Evolutionary conservation across 805 yeast genomes (phyloP).

Genomic region (Maudiozyma barnettii): DNA sequence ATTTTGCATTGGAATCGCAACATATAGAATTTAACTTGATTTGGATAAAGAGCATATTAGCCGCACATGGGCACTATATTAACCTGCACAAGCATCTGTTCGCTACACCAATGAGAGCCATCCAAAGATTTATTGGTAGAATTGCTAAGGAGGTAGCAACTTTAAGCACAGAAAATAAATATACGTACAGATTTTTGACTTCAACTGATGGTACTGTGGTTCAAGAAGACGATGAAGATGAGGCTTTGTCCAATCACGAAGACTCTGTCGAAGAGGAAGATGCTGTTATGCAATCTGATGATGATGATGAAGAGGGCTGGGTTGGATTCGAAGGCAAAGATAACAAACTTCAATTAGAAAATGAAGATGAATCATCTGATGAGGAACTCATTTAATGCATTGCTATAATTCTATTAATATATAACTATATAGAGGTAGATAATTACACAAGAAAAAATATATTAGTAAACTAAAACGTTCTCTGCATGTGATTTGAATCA

Average conservation of each 20-base stretch:
- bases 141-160: slow-evolving; percentile 64
- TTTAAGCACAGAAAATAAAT: slow-evolving; percentile 44
- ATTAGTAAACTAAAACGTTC: too few relatives aligned
- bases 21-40: slow-evolving; percentile 77
- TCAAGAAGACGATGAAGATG: slow-evolving; percentile 24
- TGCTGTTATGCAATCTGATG: slow-evolving; percentile 20
- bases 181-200: slow-evolving; percentile 44
- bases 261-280: slow-evolving; percentile 24
- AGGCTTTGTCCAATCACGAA: slow-evolving; percentile 22
- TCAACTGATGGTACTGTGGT: slow-evolving; percentile 23
- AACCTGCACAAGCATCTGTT: slow-evolving; percentile 52
- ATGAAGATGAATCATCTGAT: slow-evolving; percentile 22
- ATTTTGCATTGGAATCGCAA: slow-evolving; percentile 54
- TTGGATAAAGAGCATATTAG: slow-evolving; percentile 67
- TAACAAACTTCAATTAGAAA: slow-evolving; percentile 15
- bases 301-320: slow-evolving; percentile 33
- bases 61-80: slow-evolving; percentile 71
- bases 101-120: slow-evolving; percentile 52
- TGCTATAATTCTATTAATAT: neutral
- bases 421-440: neutral
- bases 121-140: slow-evolving; percentile 67
- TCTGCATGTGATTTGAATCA: neutral
- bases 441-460: too few relatives aligned
- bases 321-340: slow-evolving; percentile 25
- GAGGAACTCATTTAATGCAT: slow-evolving; percentile 16